phyloP scores from a whole-genome alignment of 2,329 filamentous ascomycete genomes.

The Botrytis deweyae region DNA sequence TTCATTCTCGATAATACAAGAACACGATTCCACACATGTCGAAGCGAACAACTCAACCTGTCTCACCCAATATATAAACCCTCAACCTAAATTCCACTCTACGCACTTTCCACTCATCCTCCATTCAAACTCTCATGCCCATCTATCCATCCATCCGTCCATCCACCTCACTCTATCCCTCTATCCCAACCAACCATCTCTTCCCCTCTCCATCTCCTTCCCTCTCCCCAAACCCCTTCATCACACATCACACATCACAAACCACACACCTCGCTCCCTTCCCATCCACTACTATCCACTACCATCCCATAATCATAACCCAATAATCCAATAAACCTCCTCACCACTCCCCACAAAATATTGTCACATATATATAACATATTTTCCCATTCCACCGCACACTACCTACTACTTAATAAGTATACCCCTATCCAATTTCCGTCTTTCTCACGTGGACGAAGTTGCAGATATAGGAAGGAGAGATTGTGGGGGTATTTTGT shows the following conservation, averaged over 20 bases:
- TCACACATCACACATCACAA: conserved; percentile 11
- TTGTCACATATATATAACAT: background rate
- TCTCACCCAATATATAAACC: background rate
- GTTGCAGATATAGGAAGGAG: background rate
- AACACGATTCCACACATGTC: too few species aligned
- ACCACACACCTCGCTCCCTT: background rate
- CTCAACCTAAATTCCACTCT: background rate
- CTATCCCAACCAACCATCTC: background rate
- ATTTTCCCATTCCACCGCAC: background rate
- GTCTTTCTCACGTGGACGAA: rapidly evolving
- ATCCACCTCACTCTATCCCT: too few species aligned
- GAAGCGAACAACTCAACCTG: background rate
- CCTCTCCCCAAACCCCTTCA: background rate
- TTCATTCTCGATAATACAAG: background rate
- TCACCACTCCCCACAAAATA: background rate
- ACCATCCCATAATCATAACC: too few species aligned
- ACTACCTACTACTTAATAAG: background rate
- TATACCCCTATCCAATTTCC: background rate
- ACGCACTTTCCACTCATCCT: background rate
- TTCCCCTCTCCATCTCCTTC: too few species aligned
- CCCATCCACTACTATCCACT: background rate
- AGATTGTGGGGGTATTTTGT: background rate
- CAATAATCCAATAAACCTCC: background rate
- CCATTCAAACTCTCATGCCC: background rate
- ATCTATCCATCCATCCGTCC: too few species aligned